Base-by-base conservation (phyloP, 129 eudicot genomes). In the Deinandra increscens region DNA sequence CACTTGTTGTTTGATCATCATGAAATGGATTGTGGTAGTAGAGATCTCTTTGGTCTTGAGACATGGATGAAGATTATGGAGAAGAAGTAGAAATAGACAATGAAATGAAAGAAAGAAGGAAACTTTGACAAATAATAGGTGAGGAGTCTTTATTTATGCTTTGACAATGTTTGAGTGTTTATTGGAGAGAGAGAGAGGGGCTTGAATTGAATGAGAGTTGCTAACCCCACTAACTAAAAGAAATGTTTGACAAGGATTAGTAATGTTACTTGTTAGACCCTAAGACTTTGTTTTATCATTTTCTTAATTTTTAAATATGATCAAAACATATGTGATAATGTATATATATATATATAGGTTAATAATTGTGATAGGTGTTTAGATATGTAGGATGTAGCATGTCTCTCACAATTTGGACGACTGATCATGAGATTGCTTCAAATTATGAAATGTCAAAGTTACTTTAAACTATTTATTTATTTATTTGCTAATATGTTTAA, bases 141-240 rank as follows among this genome's bases (percentile, higher is more conserved):
- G 73, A 80, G 46, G 75, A 19, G 85, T 88, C 85, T 89, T 86
- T 85, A 77, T 83, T 86, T 79, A 84, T 81, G 85, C 81, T 80
- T 89, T 86, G 93, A 86, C 96, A 84, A 69, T 71, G 75, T 65
- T 72, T 83, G 39, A 60, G 73, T 67, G 67, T 81, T 73, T 68
- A 73, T 73, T 60, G 64, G 75, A 49, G 73, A 71, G 73, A 70
- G 79, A 68, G 61, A n/a, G n/a, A n/a, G n/a, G n/a, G n/a, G n/a
- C n/a, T n/a, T n/a, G 77, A 54, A 71, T 79, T 75, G 79, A 80
- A 69, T 73, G 80, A 66, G 67, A 78, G 69, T 60, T 68, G 70
- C 79, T 73, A 76, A 75, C 83, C 94, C 87, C 89, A 79, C 83
- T 71, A 76, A 71, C 71, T 65, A 81, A 79, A 79, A 83, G 71